Conservation (phyloP, 108 stramenopile genomes). For the Cyclostephanos invisitatus region DNA sequence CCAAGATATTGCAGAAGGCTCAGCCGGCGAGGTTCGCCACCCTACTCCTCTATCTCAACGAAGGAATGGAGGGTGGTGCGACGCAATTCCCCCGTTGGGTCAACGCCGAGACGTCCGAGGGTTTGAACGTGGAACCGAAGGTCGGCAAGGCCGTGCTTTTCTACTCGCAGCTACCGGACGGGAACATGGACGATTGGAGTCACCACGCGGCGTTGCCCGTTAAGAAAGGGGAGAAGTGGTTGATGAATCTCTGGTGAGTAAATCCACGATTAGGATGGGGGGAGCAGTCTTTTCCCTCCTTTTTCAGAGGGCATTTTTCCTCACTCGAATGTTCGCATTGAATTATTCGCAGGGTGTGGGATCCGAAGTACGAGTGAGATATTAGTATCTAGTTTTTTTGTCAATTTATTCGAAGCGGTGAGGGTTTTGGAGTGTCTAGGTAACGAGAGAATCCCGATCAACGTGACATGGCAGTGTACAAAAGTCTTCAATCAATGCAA, state of each 20-base stretch:
- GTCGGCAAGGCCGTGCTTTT: conserved; percentile 84
- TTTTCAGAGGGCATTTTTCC: neutral
- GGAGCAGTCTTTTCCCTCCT: neutral
- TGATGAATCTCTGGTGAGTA: conserved; percentile 67
- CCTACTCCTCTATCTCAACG: conserved; percentile 85
- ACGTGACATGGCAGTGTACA: too few species aligned
- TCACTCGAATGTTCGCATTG: neutral
- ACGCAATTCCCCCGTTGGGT: conserved; percentile 81
- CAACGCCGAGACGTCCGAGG: conserved; percentile 73
- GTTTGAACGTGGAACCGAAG: conserved; percentile 61
- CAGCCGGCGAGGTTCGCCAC: conserved; percentile 80
- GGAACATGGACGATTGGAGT: conserved; percentile 87
- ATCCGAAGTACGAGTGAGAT: conserved; percentile 1
- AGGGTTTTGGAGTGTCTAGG: neutral
- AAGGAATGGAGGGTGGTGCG: conserved; percentile 70
- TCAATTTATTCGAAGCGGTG: too few species aligned
- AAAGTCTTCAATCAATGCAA: too few species aligned
- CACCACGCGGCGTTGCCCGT: conserved; percentile 87
- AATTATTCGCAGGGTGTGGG: conserved; percentile 1
- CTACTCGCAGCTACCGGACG: conserved; percentile 90
- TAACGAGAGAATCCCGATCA: neutral
- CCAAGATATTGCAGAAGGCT: conserved; percentile 43
- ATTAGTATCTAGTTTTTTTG: neutral
- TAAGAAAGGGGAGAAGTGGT: conserved; percentile 75
- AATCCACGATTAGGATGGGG: neutral